Conservation (phyloP, 306 rosid species). For the Prunus salicina region DNA sequence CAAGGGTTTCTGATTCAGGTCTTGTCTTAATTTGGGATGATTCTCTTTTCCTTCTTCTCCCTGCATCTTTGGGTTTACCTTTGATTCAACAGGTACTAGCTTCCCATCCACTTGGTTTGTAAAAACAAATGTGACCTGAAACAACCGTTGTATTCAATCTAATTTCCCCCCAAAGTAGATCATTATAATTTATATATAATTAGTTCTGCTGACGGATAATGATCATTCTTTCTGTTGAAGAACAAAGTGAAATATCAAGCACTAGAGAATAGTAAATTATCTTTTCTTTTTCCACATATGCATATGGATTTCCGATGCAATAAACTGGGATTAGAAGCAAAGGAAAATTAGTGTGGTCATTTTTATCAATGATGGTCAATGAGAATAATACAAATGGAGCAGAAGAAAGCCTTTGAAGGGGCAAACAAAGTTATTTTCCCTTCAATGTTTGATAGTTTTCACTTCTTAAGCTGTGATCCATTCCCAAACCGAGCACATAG, state of each 20-base stretch:
- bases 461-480: too few relatives aligned
- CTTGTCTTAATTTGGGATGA: constrained; percentile 29
- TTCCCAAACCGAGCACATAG: too few relatives aligned
- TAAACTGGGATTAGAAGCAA: constrained; percentile 2
- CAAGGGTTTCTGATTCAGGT: constrained; percentile 32
- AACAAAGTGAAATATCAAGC: not conserved
- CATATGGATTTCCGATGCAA: not conserved
- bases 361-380: not conserved
- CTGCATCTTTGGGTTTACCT: constrained; percentile 35
- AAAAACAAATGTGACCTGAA: constrained; percentile 84
- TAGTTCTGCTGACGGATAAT: not conserved
- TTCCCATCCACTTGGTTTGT: constrained; percentile 91
- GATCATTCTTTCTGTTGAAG: not conserved
- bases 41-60: constrained; percentile 42
- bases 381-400: not conserved
- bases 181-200: not conserved
- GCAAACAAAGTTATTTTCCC: too few relatives aligned
- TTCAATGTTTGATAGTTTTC: too few relatives aligned
- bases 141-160: not conserved
- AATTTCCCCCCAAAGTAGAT: not conserved
- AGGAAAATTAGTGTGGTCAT: not conserved
- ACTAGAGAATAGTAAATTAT: not conserved
- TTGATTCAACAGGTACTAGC: constrained; percentile 74
- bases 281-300: not conserved
- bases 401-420: not conserved